Base-by-base conservation (phyloP, 176 grass and related monocot genomes). In the Tillandsia fasciculata region DNA sequence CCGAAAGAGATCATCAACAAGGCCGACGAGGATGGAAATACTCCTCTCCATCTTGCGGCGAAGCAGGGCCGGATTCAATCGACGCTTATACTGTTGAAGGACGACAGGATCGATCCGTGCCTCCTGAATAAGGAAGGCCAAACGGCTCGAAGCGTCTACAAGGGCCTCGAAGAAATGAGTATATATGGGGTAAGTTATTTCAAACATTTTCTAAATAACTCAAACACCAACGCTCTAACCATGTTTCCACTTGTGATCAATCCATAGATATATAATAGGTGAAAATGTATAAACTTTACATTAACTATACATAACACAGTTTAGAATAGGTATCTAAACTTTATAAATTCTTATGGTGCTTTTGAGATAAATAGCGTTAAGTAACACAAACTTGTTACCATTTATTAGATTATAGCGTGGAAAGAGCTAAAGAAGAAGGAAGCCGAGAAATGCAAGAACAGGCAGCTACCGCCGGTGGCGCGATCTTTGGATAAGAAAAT, bases 21-120 rank as follows among this genome's bases (percentile, higher is more conserved):
- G 7, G 71, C 33, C 66, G 84, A 78, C 65, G 42, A 71, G 8
- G 66, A 84, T 22, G 86, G 86, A 26, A 88, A 81, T 51, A 84
- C 86, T 64, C 81, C 82, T 15, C 50, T 92, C 26, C 89, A 91
- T 64, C 49, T 91, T 8, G 76, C 65, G 50, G 84, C 82, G 2
- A 78, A 65, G 53, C 75, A 53, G 50, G 33, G 66, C 28, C 73
- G 73, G 23, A 71, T 84, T 63, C 49, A 52, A 26, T 84, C 70
- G 9, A 58, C 78, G 47, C 48, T 74, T 51, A 53, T 78, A 11
- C 66, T 84, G 22, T 18, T 80, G 58, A 52, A 65, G 65, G 71
- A 84, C 47, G 11, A 9, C 0, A 63, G 77, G 50, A 73, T 76
- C 11, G 68, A 80, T 64, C 77, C 66, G 0, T 80, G 75, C 52